A percentile compares a stretch with the other conserved stretches of the same genome.
phyloP scores from a whole-genome alignment of 345 rosid species.

The Ceriops tagal region DNA sequence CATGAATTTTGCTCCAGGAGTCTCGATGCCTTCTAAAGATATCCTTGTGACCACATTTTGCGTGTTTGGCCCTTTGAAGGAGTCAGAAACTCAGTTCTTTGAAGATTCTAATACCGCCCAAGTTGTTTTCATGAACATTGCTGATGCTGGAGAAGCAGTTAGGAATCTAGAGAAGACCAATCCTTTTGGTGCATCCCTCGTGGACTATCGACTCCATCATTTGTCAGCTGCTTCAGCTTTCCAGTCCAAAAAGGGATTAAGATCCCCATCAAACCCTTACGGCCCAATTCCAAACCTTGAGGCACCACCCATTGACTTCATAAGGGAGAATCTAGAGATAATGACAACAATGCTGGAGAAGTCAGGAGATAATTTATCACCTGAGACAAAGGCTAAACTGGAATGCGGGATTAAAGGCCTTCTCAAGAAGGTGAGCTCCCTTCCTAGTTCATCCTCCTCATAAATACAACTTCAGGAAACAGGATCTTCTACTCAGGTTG shows the following conservation, averaged over 20 bases:
- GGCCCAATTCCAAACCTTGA: slow-evolving; percentile 28
- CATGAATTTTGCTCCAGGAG: slow-evolving; percentile 56
- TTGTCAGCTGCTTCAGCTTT: slow-evolving; percentile 15
- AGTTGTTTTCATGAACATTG: slow-evolving; percentile 49
- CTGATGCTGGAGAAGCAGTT: slow-evolving; percentile 57
- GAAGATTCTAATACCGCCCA: slow-evolving; percentile 46
- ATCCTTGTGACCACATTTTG: slow-evolving; percentile 46
- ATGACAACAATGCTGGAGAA: slow-evolving; percentile 85
- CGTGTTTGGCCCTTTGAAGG: slow-evolving; percentile 66
- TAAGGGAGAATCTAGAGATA: slow-evolving; percentile 78
- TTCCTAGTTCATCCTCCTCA: slow-evolving; percentile 54
- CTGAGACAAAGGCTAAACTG: slow-evolving; percentile 65
- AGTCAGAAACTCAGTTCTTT: slow-evolving; percentile 45
- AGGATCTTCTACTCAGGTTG: slow-evolving; percentile 11
- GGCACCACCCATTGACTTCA: slow-evolving; percentile 60
- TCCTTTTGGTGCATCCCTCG: slow-evolving; percentile 51
- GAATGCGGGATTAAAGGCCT: slow-evolving; percentile 74
- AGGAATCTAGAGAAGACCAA: slow-evolving; percentile 52
- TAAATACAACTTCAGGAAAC: slow-evolving; percentile 5
- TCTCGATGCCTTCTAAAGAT: slow-evolving; percentile 63
- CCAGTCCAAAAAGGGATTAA: slow-evolving; percentile 11
- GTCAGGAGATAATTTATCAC: slow-evolving; percentile 72
- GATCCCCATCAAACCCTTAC: slow-evolving; percentile 28
- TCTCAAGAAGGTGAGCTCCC: slow-evolving; percentile 62
- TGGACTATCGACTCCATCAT: slow-evolving; percentile 41